These are phyloP conservation scores for Nadsonia starkeyi-henricii DNA, from an alignment of 1,139 yeast genomes.

Conservation along the genomic window DNA sequence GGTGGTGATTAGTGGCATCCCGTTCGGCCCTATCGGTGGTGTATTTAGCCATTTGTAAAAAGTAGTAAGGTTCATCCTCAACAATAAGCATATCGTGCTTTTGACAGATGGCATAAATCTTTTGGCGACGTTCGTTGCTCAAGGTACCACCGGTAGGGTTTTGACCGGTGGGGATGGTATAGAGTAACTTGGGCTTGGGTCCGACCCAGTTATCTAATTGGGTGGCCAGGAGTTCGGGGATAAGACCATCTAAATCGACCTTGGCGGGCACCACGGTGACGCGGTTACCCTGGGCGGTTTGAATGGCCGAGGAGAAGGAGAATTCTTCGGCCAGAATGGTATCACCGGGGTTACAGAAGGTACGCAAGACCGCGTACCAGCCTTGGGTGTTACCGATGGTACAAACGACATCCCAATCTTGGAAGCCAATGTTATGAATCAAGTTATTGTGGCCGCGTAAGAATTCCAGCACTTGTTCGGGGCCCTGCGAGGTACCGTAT, in stretches of 20 bases:
- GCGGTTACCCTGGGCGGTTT: constrained; percentile 66
- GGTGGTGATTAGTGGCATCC: constrained; percentile 19
- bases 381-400: constrained; percentile 79
- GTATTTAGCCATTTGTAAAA: constrained; percentile 73
- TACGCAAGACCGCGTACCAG: constrained; percentile 76
- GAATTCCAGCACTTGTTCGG: constrained; percentile 50
- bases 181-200: constrained; percentile 63
- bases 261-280: constrained; percentile 55
- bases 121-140: constrained; percentile 54
- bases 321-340: constrained; percentile 69
- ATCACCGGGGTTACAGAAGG: constrained; percentile 69
- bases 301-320: constrained; percentile 73
- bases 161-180: constrained; percentile 86
- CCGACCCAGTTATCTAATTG: constrained; percentile 58
- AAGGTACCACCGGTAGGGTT: constrained; percentile 87
- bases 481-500: constrained; percentile 79
- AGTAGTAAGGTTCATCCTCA: constrained; percentile 93
- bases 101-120: constrained; percentile 56
- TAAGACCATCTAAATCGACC: constrained; percentile 67
- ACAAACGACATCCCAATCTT: constrained; percentile 51
- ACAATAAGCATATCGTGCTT: constrained; percentile 68
- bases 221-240: constrained; percentile 56
- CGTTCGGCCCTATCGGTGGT: constrained; percentile 17
- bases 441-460: constrained; percentile 63
- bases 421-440: constrained; percentile 47